These are phyloP conservation scores for Calcarisporium arbuscula DNA, from an alignment of 2,329 filamentous ascomycete species.

Conservation along the genomic window DNA sequence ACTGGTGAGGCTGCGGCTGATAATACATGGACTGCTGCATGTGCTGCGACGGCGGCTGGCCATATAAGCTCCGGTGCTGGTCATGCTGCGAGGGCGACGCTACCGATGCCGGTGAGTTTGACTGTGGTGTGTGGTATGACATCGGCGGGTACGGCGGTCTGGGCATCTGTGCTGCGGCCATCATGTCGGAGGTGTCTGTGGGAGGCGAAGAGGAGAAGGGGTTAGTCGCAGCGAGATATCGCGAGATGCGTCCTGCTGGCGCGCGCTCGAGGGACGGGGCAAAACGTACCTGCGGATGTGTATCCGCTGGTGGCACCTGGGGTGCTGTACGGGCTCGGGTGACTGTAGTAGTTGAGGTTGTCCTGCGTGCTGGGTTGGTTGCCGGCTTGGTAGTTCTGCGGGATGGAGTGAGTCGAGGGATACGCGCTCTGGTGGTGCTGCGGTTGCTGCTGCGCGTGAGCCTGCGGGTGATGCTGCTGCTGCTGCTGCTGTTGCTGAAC, in stretches of 20 bases:
- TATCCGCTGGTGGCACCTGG: constrained; percentile 78
- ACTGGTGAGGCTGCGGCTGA: constrained; percentile 51
- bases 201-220: constrained; percentile 1
- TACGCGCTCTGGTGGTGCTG: constrained; percentile 62
- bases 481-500: constrained; percentile 11
- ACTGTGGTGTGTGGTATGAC: constrained; percentile 87
- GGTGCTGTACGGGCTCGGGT: constrained; percentile 77
- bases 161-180: constrained; percentile 63
- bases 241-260: constrained; percentile 9
- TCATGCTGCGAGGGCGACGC: constrained; percentile 86
- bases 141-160: constrained; percentile 81
- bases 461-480: constrained; percentile 54
- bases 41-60: constrained; percentile 70
- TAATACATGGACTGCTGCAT: constrained; percentile 79
- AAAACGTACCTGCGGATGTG: constrained; percentile 71
- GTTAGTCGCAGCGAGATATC: constrained; percentile 14
- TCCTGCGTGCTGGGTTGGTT: constrained; percentile 61
- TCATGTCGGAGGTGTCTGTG: constrained; percentile 57
- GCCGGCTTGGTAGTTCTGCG: constrained; percentile 63
- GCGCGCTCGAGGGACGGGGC: constrained; percentile 3
- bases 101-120: constrained; percentile 88
- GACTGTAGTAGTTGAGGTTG: constrained; percentile 64
- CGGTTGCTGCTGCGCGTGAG: constrained; percentile 55
- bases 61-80: constrained; percentile 82
- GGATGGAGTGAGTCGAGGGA: constrained; percentile 57